Evolutionary conservation across 441 rosid genomes (phyloP), one percentile per base, ranked within the genome.

Genomic region (Jatropha podagrica): DNA sequence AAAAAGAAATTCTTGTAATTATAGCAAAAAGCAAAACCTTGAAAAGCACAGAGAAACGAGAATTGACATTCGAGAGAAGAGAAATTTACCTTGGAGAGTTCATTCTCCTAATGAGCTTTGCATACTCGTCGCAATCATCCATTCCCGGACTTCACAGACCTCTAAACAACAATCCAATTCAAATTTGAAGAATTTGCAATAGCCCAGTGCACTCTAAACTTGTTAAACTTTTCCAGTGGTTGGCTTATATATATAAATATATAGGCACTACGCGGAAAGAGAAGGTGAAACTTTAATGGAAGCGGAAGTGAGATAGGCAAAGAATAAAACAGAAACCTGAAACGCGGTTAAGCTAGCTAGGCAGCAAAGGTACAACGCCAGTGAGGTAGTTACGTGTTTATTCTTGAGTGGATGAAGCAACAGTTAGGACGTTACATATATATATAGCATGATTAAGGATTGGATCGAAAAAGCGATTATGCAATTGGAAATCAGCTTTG

Each of bases 81-180:
- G 20, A 13, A 17, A 44, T 23, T 26, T 69, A 85, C 88, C 87
- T 85, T 56, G 90, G 87, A 56, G 87, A 85, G 79, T 87, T 87
- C 81, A 87, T 84, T 77, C 88, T 87, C 65, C 85, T 76, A 61
- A 81, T 77, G 70, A 85, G 88, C 79, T 85, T 87, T n/a, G 85
- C 86, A 73, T 80, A 87, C 69, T 84, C 91, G 64, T 85, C 88
- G 40, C 74, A 80, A 79, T 84, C 86, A 49, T 80, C 86, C 86
- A 84, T 86, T 71, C 41, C 51, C 17, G n/a, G 48, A 15, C 32
- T 54, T 32, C 40, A 14, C 12, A 61, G 58, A 77, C 13, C 60
- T 27, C 56, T 58, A 32, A 40, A 49, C 0, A 32, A 68, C 37
- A 32, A 32, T 14, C 44, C 12, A 51, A 44, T 14, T 60, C 14